Evolutionary conservation across 2,329 filamentous ascomycete genomes (phyloP).

Genomic region (Trichoderma koningii): DNA sequence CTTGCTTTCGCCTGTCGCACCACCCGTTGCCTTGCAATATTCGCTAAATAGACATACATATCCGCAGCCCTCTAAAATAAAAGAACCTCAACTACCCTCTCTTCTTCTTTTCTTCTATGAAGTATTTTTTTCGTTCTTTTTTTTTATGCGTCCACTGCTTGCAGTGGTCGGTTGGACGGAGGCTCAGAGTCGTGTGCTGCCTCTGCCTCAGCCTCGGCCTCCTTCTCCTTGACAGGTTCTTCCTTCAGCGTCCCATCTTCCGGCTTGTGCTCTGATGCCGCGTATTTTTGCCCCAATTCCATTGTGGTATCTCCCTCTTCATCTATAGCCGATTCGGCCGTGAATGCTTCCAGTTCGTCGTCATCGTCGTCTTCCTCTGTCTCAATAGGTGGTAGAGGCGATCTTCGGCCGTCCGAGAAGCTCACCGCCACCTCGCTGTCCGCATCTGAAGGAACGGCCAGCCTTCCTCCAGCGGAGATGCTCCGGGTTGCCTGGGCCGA

Average conservation of each 20-base stretch:
- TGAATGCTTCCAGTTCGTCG: background rate
- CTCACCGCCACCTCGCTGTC: slow-evolving; percentile 63
- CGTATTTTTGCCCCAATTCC: slow-evolving; percentile 13
- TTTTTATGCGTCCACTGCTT: slow-evolving; percentile 40
- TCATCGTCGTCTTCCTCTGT: slow-evolving; percentile 34
- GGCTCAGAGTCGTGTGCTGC: slow-evolving; percentile 36
- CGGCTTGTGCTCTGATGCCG: slow-evolving; percentile 33
- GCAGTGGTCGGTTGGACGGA: slow-evolving; percentile 37
- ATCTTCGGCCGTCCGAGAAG: slow-evolving; percentile 60
- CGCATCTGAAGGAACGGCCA: slow-evolving; percentile 56
- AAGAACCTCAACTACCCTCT: slow-evolving; percentile 25
- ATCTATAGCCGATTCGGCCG: background rate
- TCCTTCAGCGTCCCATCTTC: slow-evolving; percentile 31
- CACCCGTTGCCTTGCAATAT: slow-evolving; percentile 24
- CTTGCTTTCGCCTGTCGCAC: slow-evolving; percentile 9
- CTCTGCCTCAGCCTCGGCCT: slow-evolving; percentile 37
- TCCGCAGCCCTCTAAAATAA: slow-evolving; percentile 28
- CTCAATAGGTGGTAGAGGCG: slow-evolving; percentile 57
- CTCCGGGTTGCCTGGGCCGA: slow-evolving; percentile 52
- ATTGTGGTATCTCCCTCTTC: slow-evolving; percentile 23
- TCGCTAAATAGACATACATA: slow-evolving; percentile 37
- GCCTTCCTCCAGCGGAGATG: slow-evolving; percentile 43
- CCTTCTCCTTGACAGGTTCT: slow-evolving; percentile 30
- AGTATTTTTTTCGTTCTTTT: background rate
- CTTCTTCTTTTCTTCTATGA: background rate